phyloP scores from a whole-genome alignment of 176 grass and related monocot genomes.

The Oryza coarctata region DNA sequence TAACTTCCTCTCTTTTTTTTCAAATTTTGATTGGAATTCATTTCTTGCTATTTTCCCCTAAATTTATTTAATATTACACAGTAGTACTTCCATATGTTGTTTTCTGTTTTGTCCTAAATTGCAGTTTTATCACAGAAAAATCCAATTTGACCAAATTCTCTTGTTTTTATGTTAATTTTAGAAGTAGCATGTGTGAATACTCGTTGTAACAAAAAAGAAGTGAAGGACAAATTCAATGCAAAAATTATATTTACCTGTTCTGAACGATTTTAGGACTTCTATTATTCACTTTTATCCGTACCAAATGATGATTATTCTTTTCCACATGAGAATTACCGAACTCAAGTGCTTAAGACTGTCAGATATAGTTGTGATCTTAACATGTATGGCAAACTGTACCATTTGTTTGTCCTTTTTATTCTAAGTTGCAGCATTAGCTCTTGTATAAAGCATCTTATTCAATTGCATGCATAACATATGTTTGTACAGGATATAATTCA shows the following conservation, averaged over 20 bases:
- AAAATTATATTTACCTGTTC: not conserved
- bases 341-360: not conserved
- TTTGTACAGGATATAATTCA: slow-evolving; percentile 87
- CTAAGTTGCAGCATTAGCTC: not conserved
- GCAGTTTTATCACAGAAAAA: not conserved
- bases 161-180: not conserved
- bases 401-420: slow-evolving; percentile 16
- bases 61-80: not conserved
- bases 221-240: not conserved
- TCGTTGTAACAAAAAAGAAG: not conserved
- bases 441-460: not conserved
- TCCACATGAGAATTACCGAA: not conserved
- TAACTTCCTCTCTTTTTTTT: not conserved
- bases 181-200: not conserved
- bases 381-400: not conserved
- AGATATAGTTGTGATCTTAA: slow-evolving; percentile 13
- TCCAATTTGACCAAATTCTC: not conserved
- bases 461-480: slow-evolving; percentile 26
- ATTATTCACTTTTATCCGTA: not conserved
- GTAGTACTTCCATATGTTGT: not conserved
- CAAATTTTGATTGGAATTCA: slow-evolving; percentile 1
- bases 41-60: not conserved
- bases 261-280: not conserved
- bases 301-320: not conserved
- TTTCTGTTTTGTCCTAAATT: not conserved